Evolutionary conservation across 257 asterid species (phyloP).

Genomic region (Solanum chiquidenum): DNA sequence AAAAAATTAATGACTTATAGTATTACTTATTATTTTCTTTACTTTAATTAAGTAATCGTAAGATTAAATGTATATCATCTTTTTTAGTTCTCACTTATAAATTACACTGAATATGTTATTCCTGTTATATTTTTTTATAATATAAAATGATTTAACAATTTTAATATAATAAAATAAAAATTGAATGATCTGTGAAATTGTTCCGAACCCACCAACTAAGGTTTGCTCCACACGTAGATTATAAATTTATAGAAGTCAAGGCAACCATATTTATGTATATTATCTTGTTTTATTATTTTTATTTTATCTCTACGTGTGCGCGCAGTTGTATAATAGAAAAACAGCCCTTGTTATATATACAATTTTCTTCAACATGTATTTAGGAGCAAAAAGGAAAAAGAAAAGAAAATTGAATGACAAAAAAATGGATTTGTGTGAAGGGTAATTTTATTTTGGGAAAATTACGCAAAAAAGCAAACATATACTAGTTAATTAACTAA

Average conservation of each 20-base stretch:
- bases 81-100: too few relatives aligned
- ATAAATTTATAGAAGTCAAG: neutral
- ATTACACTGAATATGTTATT: fast-evolving
- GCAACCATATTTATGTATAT: neutral
- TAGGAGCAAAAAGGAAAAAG: neutral
- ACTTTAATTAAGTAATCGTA: too few relatives aligned
- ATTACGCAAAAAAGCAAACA: too few relatives aligned
- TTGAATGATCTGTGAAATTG: neutral
- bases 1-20: too few relatives aligned
- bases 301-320: neutral
- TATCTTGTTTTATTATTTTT: neutral
- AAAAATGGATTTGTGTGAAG: neutral
- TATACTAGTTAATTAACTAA: too few relatives aligned
- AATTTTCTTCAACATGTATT: neutral
- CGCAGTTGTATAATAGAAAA: neutral
- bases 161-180: neutral
- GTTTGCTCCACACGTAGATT: neutral
- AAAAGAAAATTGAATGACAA: neutral
- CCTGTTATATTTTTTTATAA: neutral
- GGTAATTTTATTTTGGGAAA: neutral
- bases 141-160: neutral
- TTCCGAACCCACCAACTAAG: neutral
- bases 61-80: too few relatives aligned
- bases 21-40: neutral
- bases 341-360: neutral